Conservation (phyloP, 495 filamentous ascomycete genomes). For the Xylaria telfairii region DNA sequence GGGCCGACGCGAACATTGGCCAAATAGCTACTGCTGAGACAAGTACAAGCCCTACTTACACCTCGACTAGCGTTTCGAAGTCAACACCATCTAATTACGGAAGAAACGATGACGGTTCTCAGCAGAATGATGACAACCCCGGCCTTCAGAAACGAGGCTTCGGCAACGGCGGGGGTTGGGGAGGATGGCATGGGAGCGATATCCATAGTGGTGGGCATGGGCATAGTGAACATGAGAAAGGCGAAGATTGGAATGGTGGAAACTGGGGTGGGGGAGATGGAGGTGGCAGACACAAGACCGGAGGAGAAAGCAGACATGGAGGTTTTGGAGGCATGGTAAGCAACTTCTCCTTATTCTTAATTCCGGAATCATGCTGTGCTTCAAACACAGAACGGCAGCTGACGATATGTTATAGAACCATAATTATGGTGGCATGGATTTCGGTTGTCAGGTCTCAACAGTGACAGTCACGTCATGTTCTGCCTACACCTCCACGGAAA, state of each 20-base stretch:
- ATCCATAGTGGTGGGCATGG: not conserved
- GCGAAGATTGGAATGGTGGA: not conserved
- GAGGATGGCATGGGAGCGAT: constrained; percentile 1
- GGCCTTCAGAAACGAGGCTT: constrained; percentile 5
- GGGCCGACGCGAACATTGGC: not conserved
- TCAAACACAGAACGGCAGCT: not conserved
- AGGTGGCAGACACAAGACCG: not conserved
- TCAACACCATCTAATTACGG: not conserved
- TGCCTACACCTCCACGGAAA: not conserved
- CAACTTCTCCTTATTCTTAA: not conserved
- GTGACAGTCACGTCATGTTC: not conserved
- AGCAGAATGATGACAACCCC: not conserved
- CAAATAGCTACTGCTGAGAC: not conserved
- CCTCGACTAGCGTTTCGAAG: not conserved
- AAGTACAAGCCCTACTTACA: not conserved
- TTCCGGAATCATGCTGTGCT: not conserved
- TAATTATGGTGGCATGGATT: not conserved
- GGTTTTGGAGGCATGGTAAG: constrained; percentile 8
- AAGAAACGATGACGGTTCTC: not conserved
- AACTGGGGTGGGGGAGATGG: not conserved
- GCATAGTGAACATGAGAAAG: not conserved
- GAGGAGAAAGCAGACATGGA: not conserved
- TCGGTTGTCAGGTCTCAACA: not conserved
- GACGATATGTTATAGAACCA: not conserved
- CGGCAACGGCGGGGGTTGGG: not conserved